A percentile compares a stretch with the other conserved stretches of the same genome.
These are phyloP conservation scores for Mycena crocata DNA, from an alignment of 768 basidiomycete genomes.

Conservation along the genomic window DNA sequence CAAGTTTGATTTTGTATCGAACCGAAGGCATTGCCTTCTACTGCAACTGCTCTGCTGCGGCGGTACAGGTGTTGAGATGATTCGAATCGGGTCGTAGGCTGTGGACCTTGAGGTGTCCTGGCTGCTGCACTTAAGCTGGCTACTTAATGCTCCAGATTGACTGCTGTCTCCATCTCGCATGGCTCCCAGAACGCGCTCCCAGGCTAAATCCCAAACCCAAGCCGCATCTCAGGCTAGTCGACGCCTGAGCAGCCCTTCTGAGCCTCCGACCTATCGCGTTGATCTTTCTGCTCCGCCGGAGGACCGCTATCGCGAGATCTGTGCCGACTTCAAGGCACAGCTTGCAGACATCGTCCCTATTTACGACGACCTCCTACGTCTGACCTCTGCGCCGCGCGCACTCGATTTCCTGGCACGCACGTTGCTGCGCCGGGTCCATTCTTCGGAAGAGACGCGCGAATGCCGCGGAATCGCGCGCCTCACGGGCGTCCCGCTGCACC, in stretches of 20 bases:
- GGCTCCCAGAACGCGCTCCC: conserved; percentile 29
- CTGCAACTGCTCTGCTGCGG: no score
- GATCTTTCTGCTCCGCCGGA: conserved; percentile 48
- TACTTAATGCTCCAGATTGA: not conserved
- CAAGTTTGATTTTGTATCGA: no score
- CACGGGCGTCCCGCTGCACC: conserved; percentile 44
- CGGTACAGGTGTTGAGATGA: no score
- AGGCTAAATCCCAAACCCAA: not conserved
- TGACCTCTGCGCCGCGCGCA: conserved; percentile 40
- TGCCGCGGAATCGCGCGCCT: conserved; percentile 46
- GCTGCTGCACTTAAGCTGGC: not conserved
- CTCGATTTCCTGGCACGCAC: conserved; percentile 39
- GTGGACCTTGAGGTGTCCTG: not conserved
- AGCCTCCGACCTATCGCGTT: conserved; percentile 44
- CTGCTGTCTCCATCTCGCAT: conserved; percentile 9
- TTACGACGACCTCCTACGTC: conserved; percentile 42
- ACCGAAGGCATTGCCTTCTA: no score
- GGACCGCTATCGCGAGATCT: conserved; percentile 45
- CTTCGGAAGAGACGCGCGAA: conserved; percentile 48
- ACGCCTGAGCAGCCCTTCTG: conserved; percentile 23
- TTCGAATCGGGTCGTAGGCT: no score
- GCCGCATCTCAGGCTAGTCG: not conserved
- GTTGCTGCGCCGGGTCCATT: conserved; percentile 44
- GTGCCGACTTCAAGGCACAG: conserved; percentile 42
- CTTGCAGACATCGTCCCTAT: conserved; percentile 42